phyloP scores from a whole-genome alignment of 2,329 filamentous ascomycete species.

The Ophioceras dolichostomum region DNA sequence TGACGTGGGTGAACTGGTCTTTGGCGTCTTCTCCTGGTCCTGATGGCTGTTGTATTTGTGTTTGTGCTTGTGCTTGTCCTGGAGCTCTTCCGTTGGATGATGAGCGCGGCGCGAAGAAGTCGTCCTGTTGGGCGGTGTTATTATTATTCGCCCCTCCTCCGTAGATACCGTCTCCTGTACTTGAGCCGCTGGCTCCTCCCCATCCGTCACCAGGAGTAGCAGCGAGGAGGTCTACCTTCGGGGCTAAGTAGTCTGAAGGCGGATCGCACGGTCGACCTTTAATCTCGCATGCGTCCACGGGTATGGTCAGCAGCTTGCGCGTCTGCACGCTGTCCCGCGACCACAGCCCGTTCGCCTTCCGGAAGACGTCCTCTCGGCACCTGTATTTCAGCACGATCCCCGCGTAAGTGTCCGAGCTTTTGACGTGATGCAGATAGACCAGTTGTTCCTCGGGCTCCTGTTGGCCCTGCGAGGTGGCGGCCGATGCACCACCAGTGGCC shows the following conservation, averaged over 20 bases:
- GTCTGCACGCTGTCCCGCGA: conserved; percentile 83
- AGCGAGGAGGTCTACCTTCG: conserved; percentile 37
- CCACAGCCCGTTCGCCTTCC: conserved; percentile 89
- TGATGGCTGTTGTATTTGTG: conserved; percentile 15
- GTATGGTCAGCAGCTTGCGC: conserved; percentile 68
- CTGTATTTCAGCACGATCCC: conserved; percentile 85
- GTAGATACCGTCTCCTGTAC: no score
- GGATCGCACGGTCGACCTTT: conserved; percentile 60
- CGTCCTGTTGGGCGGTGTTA: no score
- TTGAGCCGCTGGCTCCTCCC: background rate
- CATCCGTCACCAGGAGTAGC: conserved; percentile 23
- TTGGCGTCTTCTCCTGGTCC: no score
- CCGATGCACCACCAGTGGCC: no score
- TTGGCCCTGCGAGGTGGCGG: conserved; percentile 25
- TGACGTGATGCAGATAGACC: conserved; percentile 82
- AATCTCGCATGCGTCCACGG: conserved; percentile 78
- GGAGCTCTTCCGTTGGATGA: conserved; percentile 19
- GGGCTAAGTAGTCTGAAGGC: conserved; percentile 28
- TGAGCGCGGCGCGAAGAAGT: conserved; percentile 25
- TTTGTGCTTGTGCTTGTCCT: conserved; percentile 11
- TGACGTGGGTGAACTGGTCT: conserved; percentile 77
- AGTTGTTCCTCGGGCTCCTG: conserved; percentile 61
- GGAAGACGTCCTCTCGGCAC: conserved; percentile 70
- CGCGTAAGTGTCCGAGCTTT: conserved; percentile 74
- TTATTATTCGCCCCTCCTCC: no score